Evolutionary conservation across 169 alveolate species (phyloP).

Genomic region (Plasmodium relictum): DNA sequence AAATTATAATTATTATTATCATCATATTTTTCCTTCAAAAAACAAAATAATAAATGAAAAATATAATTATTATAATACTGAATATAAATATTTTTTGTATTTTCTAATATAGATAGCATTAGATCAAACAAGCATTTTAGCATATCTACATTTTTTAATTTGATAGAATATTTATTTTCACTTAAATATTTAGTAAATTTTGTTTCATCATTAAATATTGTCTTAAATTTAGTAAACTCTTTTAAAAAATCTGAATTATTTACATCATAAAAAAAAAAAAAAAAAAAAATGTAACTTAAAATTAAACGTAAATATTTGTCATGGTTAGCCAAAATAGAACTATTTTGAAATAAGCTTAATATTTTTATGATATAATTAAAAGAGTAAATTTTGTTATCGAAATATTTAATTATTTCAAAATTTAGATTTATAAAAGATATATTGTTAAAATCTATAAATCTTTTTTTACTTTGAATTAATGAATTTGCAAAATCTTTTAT

Average conservation of each 20-base stretch:
- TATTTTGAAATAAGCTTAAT: slow-evolving; percentile 27
- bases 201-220: slow-evolving; percentile 31
- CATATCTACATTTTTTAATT: slow-evolving; percentile 38
- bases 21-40: slow-evolving; percentile 1
- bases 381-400: slow-evolving; percentile 46
- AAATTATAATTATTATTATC: neutral
- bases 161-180: slow-evolving; percentile 19
- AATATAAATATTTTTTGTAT: slow-evolving; percentile 8
- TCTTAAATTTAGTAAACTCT: slow-evolving; percentile 15
- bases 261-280: slow-evolving; percentile 19
- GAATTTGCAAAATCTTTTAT: slow-evolving; percentile 52
- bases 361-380: slow-evolving; percentile 32
- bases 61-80: slow-evolving; percentile 34
- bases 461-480: slow-evolving; percentile 41
- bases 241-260: slow-evolving; percentile 13
- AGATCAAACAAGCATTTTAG: slow-evolving; percentile 14
- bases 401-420: slow-evolving; percentile 47
- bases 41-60: slow-evolving; percentile 33
- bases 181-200: slow-evolving; percentile 17
- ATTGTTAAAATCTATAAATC: slow-evolving; percentile 41
- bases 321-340: slow-evolving; percentile 9
- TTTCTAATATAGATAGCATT: slow-evolving; percentile 20
- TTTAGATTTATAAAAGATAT: slow-evolving; percentile 17
- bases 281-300: slow-evolving; percentile 35
- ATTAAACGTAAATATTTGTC: neutral